phyloP scores from a whole-genome alignment of 305 asterid species.

The Plantago rigida region DNA sequence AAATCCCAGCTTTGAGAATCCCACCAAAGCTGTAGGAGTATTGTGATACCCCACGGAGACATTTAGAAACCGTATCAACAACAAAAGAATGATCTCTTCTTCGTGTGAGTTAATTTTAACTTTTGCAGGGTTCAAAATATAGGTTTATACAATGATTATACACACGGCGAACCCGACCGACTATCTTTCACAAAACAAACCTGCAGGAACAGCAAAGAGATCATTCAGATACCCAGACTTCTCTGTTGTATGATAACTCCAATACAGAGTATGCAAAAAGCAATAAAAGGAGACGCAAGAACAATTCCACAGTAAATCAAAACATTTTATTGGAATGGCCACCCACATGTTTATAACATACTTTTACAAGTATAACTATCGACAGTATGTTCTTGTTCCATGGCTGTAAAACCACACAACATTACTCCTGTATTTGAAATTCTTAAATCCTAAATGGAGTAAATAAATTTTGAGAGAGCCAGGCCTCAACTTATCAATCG shows the following conservation, averaged over 20 bases:
- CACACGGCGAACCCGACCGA: conserved; percentile 41
- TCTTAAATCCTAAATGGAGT: conserved; percentile 27
- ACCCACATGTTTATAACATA: conserved; percentile 23
- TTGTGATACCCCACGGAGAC: conserved; percentile 22
- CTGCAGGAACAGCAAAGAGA: conserved; percentile 78
- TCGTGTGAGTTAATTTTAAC: conserved; percentile 36
- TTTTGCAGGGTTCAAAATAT: conserved; percentile 22
- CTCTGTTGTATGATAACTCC: conserved; percentile 18
- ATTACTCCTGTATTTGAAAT: conserved; percentile 13
- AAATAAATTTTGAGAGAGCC: conserved; percentile 39
- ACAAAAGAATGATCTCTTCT: conserved; percentile 26
- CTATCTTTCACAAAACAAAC: conserved; percentile 64
- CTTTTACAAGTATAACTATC: conserved; percentile 21
- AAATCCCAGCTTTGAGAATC: conserved; percentile 21
- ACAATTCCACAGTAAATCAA: conserved; percentile 3
- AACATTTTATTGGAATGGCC: conserved; percentile 25
- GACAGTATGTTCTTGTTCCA: background rate
- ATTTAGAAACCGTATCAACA: conserved; percentile 24
- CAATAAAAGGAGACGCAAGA: conserved; percentile 7
- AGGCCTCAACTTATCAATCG: conserved; percentile 56
- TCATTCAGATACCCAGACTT: conserved; percentile 41
- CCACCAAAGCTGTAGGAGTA: conserved; percentile 32
- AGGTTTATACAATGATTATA: conserved; percentile 40
- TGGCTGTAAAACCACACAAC: conserved; percentile 16
- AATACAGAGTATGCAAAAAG: conserved; percentile 20